Evolutionary conservation across 371 early-diverging fungal genomes (phyloP), one percentile per base, ranked within the genome.

Genomic region (Circinella umbellata): DNA sequence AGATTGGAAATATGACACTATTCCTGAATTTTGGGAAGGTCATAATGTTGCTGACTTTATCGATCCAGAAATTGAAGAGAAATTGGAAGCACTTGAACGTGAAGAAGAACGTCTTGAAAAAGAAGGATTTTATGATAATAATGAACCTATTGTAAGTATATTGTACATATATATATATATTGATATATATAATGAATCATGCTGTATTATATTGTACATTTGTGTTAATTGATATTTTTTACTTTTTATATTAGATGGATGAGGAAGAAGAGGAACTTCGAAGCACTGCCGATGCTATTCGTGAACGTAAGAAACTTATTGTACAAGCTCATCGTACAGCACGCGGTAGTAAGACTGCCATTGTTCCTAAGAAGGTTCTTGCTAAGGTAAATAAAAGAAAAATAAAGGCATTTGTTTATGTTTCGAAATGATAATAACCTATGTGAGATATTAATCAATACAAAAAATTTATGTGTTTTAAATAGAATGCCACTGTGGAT

Each of bases 11-110:
- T 92, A 99, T 82, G 99, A 99, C 81, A 83, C 85, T 61, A 97
- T 99, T 69, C 99, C 99, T 55, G 99, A 99, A 86, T 96, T 99
- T 84, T 92, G 96, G 90, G 95, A 99, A 78, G 99, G 99, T 76
- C 98, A 98, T 88, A 99, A 99, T 86, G 92, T 99, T 51, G 95
- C 97, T 48, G 99, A 99, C 88, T 99, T 99, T 82, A 87, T 99
- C 77, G 99, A 99, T 88, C 88, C 96, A 54, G 98, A 99, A 18
- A 99, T 99, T 80, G 96, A 94, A 79, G 95, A 94, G 81, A 94
- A 94, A 75, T 86, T 99, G 75, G 94, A 94, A 48, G 96, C 93
- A 68, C 88, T 99, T 63, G 99, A 99, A 83, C 90, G 93, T 71
- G 99, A 99, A 82, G 99, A 99, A 86, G 99, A 98, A 82, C 84